These are phyloP conservation scores for Coniochaeta ligniaria DNA, from an alignment of 2,329 filamentous ascomycete species.

Conservation along the genomic window DNA sequence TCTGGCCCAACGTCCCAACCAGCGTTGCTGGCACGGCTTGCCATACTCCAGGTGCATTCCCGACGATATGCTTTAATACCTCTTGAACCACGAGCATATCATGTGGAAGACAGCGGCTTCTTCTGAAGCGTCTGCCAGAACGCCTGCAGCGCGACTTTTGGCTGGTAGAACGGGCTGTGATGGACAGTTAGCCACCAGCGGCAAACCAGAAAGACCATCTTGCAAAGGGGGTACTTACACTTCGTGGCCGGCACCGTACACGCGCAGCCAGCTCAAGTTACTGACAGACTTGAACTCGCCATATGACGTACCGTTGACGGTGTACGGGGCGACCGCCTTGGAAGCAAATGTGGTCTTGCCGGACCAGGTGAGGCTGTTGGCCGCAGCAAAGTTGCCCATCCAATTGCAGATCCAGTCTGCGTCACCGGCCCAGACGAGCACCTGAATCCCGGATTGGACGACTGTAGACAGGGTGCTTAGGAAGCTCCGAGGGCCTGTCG, in stretches of 20 bases:
- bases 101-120: conserved; percentile 2
- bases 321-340: conserved; percentile 32
- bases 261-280: conserved; percentile 41
- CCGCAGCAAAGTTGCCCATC: conserved; percentile 39
- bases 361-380: conserved; percentile 36
- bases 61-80: background rate
- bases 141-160: conserved; percentile 2
- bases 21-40: too few relatives aligned
- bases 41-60: too few relatives aligned
- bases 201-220: background rate
- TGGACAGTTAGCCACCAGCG: background rate
- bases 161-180: conserved; percentile 1
- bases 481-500: conserved; percentile 30
- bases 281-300: conserved; percentile 43
- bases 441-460: conserved; percentile 37
- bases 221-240: conserved; percentile 21
- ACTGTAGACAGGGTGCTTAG: conserved; percentile 34
- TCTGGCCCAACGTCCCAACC: too few relatives aligned
- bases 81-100: background rate
- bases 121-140: conserved; percentile 3
- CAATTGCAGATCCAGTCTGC: conserved; percentile 54
- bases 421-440: conserved; percentile 49
- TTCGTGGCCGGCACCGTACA: conserved; percentile 38
- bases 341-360: conserved; percentile 30
- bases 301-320: conserved; percentile 34